Percentiles rank a stretch among this genome's conserved stretches.
These are phyloP conservation scores for Lablab purpureus DNA, from an alignment of 306 rosid species.

Conservation along the genomic window DNA sequence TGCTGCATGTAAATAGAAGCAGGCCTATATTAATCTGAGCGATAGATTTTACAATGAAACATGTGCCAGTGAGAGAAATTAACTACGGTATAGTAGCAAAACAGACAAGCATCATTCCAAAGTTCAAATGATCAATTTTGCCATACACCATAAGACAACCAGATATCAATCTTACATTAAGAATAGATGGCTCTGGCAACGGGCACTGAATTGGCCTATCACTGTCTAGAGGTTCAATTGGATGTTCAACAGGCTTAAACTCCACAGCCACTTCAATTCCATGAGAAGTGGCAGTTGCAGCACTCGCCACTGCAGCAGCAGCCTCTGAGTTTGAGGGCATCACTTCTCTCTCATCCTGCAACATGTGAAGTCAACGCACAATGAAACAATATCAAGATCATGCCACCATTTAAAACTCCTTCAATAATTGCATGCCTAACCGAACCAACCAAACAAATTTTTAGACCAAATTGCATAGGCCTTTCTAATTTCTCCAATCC, in stretches of 20 bases:
- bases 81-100: background rate
- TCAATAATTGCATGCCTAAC: background rate
- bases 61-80: background rate
- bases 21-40: background rate
- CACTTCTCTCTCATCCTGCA: constrained; percentile 84
- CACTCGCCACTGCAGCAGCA: constrained; percentile 49
- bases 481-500: constrained; percentile 22
- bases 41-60: background rate
- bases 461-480: constrained; percentile 12
- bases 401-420: constrained; percentile 15
- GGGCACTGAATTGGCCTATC: constrained; percentile 93
- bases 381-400: constrained; percentile 31
- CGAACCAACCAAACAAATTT: constrained; percentile 10
- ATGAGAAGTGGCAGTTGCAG: constrained; percentile 66
- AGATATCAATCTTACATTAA: constrained; percentile 68
- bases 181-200: constrained; percentile 90
- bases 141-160: constrained; percentile 5
- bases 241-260: constrained; percentile 97
- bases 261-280: constrained; percentile 92
- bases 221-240: constrained; percentile 81
- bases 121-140: constrained; percentile 23
- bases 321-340: constrained; percentile 66
- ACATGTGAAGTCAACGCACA: constrained; percentile 33
- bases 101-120: background rate
- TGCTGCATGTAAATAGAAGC: background rate